Base-by-base conservation (phyloP, 768 basidiomycete genomes). In the Lentinula raphanica region DNA sequence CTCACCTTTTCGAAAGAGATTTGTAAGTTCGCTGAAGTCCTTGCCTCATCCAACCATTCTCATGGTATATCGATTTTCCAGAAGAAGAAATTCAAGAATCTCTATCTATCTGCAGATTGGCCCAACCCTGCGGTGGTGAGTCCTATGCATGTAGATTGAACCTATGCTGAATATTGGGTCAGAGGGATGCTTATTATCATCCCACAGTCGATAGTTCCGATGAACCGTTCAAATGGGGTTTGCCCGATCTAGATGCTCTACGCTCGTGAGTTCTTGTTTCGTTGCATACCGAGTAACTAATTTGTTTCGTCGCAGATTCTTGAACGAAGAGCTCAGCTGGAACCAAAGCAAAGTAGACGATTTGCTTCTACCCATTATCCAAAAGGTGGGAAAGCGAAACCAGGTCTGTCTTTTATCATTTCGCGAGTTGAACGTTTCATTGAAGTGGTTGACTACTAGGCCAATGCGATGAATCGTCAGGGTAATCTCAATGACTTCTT, bases 141-240 rank as follows among this genome's bases (percentile, higher is more conserved):
- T 76, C 38, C 42, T 59, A 38, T 40, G 32, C 49, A 39, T 17
- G 53, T 27, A 8, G 36, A 12, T 2, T 25, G 42, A n/a, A 48
- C 23, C 21, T 61, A 19, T 44, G 32, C 17, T 42, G n/a, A 32
- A 56, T 15, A 28, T 29, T 48, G 6, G 7, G 19, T 51, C 67
- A 97, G 94, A 78, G 90, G 58, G 92, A 96, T 59, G 96, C 93
- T 8, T 99, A 99, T 71, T 90, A 90, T 67, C 85, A 94, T 66
- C 96, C 96, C 0, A 83, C 87, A 0, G 90, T 96, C 6, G 94
- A 98, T 67, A 82, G 84, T 38, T 96, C 94, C 0, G 87, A 94
- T 56, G 95, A 98, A 61, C 87, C 90, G 0, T 98, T 99, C 70
- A 92, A 93, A 65, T 99, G 96, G 96, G 94, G 92, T 3, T 75